Evolutionary conservation across 768 basidiomycete species (phyloP).

Genomic region (Serendipita sp.): DNA sequence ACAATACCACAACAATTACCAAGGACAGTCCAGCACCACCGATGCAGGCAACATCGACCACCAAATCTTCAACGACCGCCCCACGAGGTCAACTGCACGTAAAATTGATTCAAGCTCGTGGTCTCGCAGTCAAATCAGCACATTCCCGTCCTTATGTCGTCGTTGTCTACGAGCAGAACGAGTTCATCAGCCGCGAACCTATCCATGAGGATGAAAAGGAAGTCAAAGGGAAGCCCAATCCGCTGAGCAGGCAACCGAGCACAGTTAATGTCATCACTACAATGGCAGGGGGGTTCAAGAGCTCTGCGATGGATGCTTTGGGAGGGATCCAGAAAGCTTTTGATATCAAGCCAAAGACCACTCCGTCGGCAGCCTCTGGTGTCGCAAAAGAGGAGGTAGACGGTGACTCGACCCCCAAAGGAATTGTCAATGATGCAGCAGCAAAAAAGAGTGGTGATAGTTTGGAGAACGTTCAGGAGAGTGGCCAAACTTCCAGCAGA

Average conservation of each 20-base stretch:
- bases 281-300: not conserved
- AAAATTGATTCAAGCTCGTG: slow-evolving; percentile 85
- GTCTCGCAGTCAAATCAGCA: slow-evolving; percentile 53
- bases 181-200: slow-evolving; percentile 87
- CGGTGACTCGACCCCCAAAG: slow-evolving; percentile 16
- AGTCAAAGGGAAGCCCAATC: slow-evolving; percentile 62
- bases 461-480: not conserved
- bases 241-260: slow-evolving; percentile 22
- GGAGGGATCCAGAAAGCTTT: not conserved
- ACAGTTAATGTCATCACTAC: not conserved
- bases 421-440: slow-evolving; percentile 47
- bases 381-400: not conserved
- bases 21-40: not conserved
- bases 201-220: slow-evolving; percentile 75
- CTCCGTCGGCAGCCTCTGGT: not conserved
- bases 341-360: not conserved
- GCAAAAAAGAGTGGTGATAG: not conserved
- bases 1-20: not conserved
- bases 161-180: slow-evolving; percentile 97
- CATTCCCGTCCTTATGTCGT: slow-evolving; percentile 78
- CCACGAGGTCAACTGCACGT: slow-evolving; percentile 61
- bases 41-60: not conserved
- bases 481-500: slow-evolving; percentile 3
- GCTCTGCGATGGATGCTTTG: slow-evolving; percentile 1
- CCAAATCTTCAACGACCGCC: slow-evolving; percentile 5